These are phyloP conservation scores for Aspergillus hancockii DNA, from an alignment of 495 filamentous ascomycete genomes.

Conservation along the genomic window DNA sequence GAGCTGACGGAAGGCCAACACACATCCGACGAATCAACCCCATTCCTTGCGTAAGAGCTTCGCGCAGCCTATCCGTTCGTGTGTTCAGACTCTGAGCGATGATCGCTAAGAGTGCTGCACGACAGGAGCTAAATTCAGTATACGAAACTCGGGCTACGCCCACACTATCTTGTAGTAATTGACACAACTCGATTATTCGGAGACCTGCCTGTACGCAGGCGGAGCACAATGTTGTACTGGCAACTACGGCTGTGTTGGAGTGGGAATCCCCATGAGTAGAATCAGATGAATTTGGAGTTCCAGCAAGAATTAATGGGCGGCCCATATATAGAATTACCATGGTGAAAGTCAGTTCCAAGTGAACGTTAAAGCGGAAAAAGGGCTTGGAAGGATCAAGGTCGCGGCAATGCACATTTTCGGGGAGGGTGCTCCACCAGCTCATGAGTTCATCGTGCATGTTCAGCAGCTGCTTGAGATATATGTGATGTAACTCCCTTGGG, in stretches of 20 bases:
- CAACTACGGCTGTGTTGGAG: neutral
- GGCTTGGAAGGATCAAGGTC: slow-evolving; percentile 13
- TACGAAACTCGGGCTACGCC: slow-evolving; percentile 23
- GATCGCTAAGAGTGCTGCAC: slow-evolving; percentile 18
- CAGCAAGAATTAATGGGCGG: slow-evolving; percentile 16
- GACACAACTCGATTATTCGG: slow-evolving; percentile 22
- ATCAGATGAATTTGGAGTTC: neutral
- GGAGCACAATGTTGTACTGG: neutral
- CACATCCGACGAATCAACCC: slow-evolving; percentile 15
- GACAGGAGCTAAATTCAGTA: slow-evolving; percentile 23
- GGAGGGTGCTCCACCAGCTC: slow-evolving; percentile 18
- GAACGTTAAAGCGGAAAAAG: slow-evolving; percentile 18
- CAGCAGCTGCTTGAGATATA: slow-evolving; percentile 14
- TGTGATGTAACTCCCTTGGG: neutral
- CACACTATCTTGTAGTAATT: slow-evolving; percentile 20
- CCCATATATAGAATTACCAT: slow-evolving; percentile 16
- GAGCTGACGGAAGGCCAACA: slow-evolving; percentile 18
- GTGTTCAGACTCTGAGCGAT: slow-evolving; percentile 20
- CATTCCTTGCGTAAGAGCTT: slow-evolving; percentile 16
- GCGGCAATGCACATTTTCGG: slow-evolving; percentile 14
- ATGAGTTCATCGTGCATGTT: slow-evolving; percentile 9
- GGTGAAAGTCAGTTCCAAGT: slow-evolving; percentile 13
- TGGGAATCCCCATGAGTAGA: neutral
- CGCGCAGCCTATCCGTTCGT: slow-evolving; percentile 10
- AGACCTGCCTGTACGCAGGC: slow-evolving; percentile 18